Evolutionary conservation across 2,329 filamentous ascomycete genomes (phyloP), one percentile per base, ranked within the genome.

Genomic region (Colletotrichum karsti): DNA sequence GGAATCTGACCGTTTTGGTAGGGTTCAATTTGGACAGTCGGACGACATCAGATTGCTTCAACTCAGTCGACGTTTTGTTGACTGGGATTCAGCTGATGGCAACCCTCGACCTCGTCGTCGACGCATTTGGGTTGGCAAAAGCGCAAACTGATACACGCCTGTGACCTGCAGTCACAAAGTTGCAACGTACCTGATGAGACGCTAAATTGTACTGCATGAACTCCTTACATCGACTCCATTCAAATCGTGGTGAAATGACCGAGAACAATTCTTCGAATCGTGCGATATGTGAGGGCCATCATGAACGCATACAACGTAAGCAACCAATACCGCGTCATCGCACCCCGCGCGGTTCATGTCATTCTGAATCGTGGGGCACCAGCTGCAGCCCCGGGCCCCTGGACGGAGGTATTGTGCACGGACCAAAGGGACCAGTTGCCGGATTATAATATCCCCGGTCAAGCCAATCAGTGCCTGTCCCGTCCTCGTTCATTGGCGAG

Each of bases 1-100:
- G 80, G 81, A 79, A 76, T 74, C 68, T 72, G 74, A 74, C 80
- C 87, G 87, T 89, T 84, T 88, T 89, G 87, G 80, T 70, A 74
- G 62, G 73, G 74, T 75, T 75, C 77, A 74, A 39, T 59, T 24
- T 58, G 59, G 68, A 57, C 42, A 35, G 37, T 10, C 67, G 64
- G 62, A 65, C 7, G 69, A 68, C 55, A 64, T 71, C 69, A 70
- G 55, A n/a, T 51, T 63, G 61, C 22, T 61, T 46, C 28, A 3
- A 59, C 26, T 24, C 30, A 41, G 48, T 61, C 22, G 62, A 46
- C 59, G 37, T 66, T 48, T 35, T 58, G 69, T 59, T 26, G 51
- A 55, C 46, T 54, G 28, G 51, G 62, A 48, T 37, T 22, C 46
- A 33, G 59, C 68, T 28, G 42, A 42, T 54, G 55, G 53, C 63